Evolutionary conservation across 1,139 yeast genomes (phyloP).

Genomic region (Sugiyamaella sp.): DNA sequence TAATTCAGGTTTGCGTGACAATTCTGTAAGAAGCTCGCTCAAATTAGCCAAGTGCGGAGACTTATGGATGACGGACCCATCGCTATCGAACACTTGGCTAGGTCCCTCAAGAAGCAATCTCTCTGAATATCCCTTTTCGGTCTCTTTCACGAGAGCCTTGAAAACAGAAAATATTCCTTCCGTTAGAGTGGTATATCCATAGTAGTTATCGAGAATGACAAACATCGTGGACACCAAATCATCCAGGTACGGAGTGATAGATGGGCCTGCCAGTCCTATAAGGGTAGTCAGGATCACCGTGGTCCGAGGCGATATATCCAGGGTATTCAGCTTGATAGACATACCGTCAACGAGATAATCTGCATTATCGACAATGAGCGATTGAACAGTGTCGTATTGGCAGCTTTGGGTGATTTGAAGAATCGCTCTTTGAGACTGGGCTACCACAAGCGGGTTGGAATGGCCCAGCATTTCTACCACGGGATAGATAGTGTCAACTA

Average conservation of each 20-base stretch:
- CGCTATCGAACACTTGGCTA: slow-evolving; percentile 14
- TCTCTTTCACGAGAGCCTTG: slow-evolving; percentile 61
- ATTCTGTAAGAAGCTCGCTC: slow-evolving; percentile 4
- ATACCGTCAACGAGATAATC: slow-evolving; percentile 82
- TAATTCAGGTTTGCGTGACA: slow-evolving; percentile 20
- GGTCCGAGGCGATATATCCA: slow-evolving; percentile 71
- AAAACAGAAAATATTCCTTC: slow-evolving; percentile 77
- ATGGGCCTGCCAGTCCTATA: slow-evolving; percentile 67
- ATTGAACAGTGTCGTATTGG: slow-evolving; percentile 59
- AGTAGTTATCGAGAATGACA: slow-evolving; percentile 76
- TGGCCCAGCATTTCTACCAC: slow-evolving; percentile 59
- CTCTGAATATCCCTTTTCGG: slow-evolving; percentile 44
- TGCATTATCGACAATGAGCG: slow-evolving; percentile 63
- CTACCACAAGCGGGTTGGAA: slow-evolving; percentile 46
- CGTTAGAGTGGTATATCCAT: slow-evolving; percentile 73
- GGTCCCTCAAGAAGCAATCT: slow-evolving; percentile 20
- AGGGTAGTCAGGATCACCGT: slow-evolving; percentile 70
- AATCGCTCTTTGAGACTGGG: slow-evolving; percentile 52
- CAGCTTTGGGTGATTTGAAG: slow-evolving; percentile 54
- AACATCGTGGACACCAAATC: slow-evolving; percentile 78
- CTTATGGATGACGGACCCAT: slow-evolving; percentile 4
- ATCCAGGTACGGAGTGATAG: slow-evolving; percentile 63
- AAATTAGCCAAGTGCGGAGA: slow-evolving; percentile 19
- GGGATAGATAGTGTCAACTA: slow-evolving; percentile 60
- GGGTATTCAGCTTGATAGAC: slow-evolving; percentile 66